Evolutionary conservation across 495 filamentous ascomycete genomes (phyloP), one percentile per base, ranked within the genome.

Genomic region (Penicillium goetzii): DNA sequence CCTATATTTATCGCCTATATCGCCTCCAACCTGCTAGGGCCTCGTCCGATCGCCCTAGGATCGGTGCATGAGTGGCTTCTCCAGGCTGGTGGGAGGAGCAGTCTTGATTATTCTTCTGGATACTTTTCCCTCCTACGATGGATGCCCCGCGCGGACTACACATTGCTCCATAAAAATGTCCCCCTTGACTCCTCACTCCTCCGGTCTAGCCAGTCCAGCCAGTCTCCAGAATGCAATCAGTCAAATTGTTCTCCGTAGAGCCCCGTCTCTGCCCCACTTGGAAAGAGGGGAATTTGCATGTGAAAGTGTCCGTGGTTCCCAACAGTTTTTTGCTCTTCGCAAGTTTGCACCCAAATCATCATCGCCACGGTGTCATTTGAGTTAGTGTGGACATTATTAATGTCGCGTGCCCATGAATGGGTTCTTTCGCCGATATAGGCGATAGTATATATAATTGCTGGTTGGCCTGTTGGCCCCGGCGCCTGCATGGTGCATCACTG

Each of bases 261-360:
- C 38, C 45, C 61, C 45, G 54, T 38, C 10, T 19, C 52, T 55
- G 54, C 61, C 55, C 61, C 61, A 63, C 61, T 47, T 61, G 10
- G n/a, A 15, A 25, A 47, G 51, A 47, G 45, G 41, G 43, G 45
- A 38, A 63, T 63, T 63, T 43, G 61, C 61, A 63, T 63, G 61
- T 63, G 66, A 67, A 68, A 53, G 40, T 66, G 28, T 49, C 58
- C 12, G 21, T 41, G 32, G 17, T 47, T 61, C 63, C 66, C 66
- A 68, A 59, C 66, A 33, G 33, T 61, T 62, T 58, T 58, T 25
- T 15, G 4, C 17, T 21, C 28, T n/a, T n/a, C n/a, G n/a, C n/a
- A n/a, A n/a, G n/a, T n/a, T n/a, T n/a, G n/a, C 4, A 11, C 8
- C 15, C n/a, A n/a, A n/a, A 5, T 34, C 28, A 12, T 10, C 23